A percentile compares a stretch with the other conserved stretches of the same genome.
Conservation (phyloP, 192 early-diverging fungal genomes). For the Mortierella claussenii region DNA sequence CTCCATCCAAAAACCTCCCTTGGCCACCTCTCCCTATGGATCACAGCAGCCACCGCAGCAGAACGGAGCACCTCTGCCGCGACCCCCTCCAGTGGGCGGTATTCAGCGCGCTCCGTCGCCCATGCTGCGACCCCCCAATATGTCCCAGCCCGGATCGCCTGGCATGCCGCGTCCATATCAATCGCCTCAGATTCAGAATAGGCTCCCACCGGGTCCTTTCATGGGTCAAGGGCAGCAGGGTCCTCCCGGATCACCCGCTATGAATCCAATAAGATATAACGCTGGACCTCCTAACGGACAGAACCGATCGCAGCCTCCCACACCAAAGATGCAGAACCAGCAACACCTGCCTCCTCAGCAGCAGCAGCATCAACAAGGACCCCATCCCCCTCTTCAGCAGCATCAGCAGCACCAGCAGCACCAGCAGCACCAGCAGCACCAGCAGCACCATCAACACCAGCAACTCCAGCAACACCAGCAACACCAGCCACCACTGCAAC, state of each 20-base stretch:
- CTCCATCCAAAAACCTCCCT: constrained; percentile 34
- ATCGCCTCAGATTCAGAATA: constrained; percentile 41
- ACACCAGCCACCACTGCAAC: constrained; percentile 8
- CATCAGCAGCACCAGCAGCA: constrained; percentile 14
- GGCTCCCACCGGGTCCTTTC: constrained; percentile 25
- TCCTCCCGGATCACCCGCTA: constrained; percentile 35
- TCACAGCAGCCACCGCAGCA: constrained; percentile 22
- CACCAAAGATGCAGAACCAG: constrained; percentile 25
- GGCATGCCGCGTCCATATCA: constrained; percentile 39
- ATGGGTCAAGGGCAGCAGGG: constrained; percentile 22
- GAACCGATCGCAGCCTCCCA: constrained; percentile 41
- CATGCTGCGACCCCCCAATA: constrained; percentile 37
- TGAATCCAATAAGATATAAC: constrained; percentile 42
- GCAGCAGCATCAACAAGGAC: constrained; percentile 2
- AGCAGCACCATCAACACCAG: background rate
- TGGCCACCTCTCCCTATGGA: constrained; percentile 32
- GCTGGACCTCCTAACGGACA: constrained; percentile 42
- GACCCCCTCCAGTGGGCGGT: constrained; percentile 31
- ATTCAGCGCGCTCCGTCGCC: constrained; percentile 36
- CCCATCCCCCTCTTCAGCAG: constrained; percentile 9
- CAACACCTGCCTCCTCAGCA: constrained; percentile 7
- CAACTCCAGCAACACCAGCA: constrained; percentile 10
- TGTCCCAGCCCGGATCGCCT: constrained; percentile 36
- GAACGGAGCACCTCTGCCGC: constrained; percentile 16
- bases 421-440: constrained; percentile 9